Percentiles rank a stretch among this genome's conserved stretches.
Conservation (phyloP, 441 rosid genomes). For the Theobroma grandiflorum region DNA sequence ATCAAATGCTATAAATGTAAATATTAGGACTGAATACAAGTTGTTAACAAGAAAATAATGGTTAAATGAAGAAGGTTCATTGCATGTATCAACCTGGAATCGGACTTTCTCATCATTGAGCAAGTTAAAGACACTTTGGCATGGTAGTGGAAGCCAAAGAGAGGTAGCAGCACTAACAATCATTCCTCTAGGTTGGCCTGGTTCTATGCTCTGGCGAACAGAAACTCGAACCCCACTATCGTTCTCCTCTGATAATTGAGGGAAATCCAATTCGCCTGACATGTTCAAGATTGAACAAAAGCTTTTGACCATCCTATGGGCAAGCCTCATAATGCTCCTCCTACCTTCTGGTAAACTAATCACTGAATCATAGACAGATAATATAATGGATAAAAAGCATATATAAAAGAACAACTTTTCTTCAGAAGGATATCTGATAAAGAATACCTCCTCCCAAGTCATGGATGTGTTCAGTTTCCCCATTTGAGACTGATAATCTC, state of each 20-base stretch:
- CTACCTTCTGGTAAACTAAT: conserved; percentile 36
- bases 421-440: background rate
- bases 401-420: too few species aligned
- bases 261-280: conserved; percentile 60
- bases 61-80: background rate
- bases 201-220: conserved; percentile 40
- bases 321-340: conserved; percentile 56
- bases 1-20: background rate
- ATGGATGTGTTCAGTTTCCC: conserved; percentile 14
- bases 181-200: conserved; percentile 58
- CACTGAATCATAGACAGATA: background rate
- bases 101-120: conserved; percentile 49
- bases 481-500: conserved; percentile 47
- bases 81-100: conserved; percentile 46
- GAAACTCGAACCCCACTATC: conserved; percentile 63
- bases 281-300: conserved; percentile 57
- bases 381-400: too few species aligned
- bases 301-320: conserved; percentile 63
- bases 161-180: conserved; percentile 66
- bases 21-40: background rate
- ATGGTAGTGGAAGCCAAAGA: conserved; percentile 59
- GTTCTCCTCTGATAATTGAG: conserved; percentile 49
- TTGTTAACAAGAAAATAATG: background rate
- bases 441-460: conserved; percentile 52
- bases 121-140: conserved; percentile 46